Evolutionary conservation across 2,329 filamentous ascomycete genomes (phyloP).

Genomic region (Ophiosphaerella narmari): DNA sequence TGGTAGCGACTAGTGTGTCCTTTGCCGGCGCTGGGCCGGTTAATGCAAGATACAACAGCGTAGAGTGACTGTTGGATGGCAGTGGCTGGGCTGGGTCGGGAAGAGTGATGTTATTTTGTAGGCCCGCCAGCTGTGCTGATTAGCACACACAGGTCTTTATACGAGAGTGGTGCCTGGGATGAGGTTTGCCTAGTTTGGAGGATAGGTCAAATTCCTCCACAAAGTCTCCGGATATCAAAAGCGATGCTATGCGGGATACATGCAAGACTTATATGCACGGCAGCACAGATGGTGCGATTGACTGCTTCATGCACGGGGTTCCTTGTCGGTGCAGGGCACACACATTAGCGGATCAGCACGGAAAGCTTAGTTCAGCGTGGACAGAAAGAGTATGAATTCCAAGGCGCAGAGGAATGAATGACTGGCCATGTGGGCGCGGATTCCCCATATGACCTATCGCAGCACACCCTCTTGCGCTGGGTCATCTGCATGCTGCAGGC

Average conservation of each 20-base stretch:
- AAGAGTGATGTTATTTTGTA: constrained; percentile 22
- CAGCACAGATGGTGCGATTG: constrained; percentile 15
- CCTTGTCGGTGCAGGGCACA: constrained; percentile 31
- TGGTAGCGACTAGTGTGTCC: constrained; percentile 21
- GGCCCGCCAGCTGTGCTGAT: constrained; percentile 17
- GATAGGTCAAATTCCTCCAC: constrained; percentile 21
- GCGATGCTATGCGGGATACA: constrained; percentile 23
- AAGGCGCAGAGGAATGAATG: constrained; percentile 38
- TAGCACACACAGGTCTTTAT: constrained; percentile 30
- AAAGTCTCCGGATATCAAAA: constrained; percentile 23
- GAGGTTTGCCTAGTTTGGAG: constrained; percentile 30
- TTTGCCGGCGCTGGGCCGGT: constrained; percentile 39
- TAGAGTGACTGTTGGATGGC: constrained; percentile 15
- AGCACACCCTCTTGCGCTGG: constrained; percentile 25
- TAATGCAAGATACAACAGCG: constrained; percentile 28
- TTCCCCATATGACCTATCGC: constrained; percentile 28
- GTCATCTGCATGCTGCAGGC: constrained; percentile 36
- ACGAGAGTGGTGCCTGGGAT: constrained; percentile 34
- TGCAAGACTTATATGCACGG: constrained; percentile 38
- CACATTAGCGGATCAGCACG: constrained; percentile 42
- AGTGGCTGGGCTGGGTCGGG: constrained; percentile 19
- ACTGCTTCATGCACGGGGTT: constrained; percentile 23
- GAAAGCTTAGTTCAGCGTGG: constrained; percentile 44
- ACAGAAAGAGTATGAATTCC: constrained; percentile 33
- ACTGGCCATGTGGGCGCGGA: constrained; percentile 37